A percentile compares a stretch with the other conserved stretches of the same genome.
phyloP scores from a whole-genome alignment of 78 protist species.

The Bigelowiella natans region DNA sequence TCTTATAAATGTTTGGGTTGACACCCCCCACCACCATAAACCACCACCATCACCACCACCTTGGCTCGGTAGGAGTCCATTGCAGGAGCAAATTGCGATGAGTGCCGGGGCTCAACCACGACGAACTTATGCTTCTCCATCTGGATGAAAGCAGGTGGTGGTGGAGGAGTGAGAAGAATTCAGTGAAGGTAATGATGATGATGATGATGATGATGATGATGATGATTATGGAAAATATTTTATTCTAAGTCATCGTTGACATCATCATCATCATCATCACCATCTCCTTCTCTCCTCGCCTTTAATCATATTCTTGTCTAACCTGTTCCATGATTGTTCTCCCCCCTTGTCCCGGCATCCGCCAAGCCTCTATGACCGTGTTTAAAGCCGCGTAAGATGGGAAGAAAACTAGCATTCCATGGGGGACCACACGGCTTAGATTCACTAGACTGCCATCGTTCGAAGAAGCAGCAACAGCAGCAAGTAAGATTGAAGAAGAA shows the following conservation, averaged over 20 bases:
- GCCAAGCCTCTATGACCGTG: neutral
- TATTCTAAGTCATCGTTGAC: no score
- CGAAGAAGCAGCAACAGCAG: no score
- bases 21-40: no score
- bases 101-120: constrained; percentile 56
- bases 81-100: constrained; percentile 16
- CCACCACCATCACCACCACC: no score
- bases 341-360: neutral
- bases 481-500: no score
- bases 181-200: neutral
- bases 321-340: neutral
- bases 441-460: neutral
- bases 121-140: neutral
- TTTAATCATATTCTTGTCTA: neutral
- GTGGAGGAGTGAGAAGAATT: neutral
- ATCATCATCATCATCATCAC: no score
- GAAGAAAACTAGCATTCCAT: constrained; percentile 93
- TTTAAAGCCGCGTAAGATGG: constrained; percentile 61
- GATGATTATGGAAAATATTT: no score
- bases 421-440: constrained; percentile 25
- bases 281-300: neutral
- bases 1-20: no score
- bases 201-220: neutral
- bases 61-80: neutral
- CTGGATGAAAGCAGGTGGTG: neutral